phyloP scores from a whole-genome alignment of 352 stramenopile species.

The Globisporangium irregulare region DNA sequence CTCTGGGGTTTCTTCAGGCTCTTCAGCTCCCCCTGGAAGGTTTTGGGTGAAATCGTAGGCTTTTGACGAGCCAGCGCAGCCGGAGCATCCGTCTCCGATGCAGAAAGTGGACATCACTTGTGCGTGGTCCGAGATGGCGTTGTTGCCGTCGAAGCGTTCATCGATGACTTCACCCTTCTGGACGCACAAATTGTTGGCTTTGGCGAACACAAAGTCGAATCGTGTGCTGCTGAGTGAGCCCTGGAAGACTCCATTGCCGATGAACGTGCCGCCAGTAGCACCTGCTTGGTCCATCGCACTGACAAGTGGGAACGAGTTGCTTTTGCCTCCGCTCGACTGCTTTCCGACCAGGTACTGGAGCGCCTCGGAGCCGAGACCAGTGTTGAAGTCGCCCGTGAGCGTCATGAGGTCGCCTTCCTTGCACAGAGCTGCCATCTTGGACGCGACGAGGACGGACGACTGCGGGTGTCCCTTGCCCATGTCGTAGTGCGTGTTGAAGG shows the following conservation, averaged over 20 bases:
- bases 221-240: conserved; percentile 12
- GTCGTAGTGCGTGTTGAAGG: conserved; percentile 28
- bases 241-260: conserved; percentile 20
- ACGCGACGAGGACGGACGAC: conserved; percentile 11
- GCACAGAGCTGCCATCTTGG: conserved; percentile 19
- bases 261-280: conserved; percentile 19
- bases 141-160: conserved; percentile 16
- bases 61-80: conserved; percentile 2
- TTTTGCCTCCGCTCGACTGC: neutral
- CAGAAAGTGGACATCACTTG: conserved; percentile 20
- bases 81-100: conserved; percentile 10
- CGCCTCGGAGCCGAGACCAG: conserved; percentile 4
- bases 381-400: conserved; percentile 24
- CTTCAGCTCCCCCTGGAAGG: neutral
- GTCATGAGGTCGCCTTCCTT: conserved; percentile 17
- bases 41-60: neutral
- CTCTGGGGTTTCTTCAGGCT: conserved; percentile 1
- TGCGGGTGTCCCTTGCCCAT: conserved; percentile 14
- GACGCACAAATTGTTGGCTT: conserved; percentile 11
- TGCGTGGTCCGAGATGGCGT: conserved; percentile 19
- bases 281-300: conserved; percentile 13
- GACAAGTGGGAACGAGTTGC: conserved; percentile 14
- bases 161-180: conserved; percentile 16
- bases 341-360: conserved; percentile 16
- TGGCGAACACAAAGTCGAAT: conserved; percentile 21